Evolutionary conservation across 164 flowering plant genomes (phyloP), one percentile per base, ranked within the genome.

Genomic region (Vitis labrusca): DNA sequence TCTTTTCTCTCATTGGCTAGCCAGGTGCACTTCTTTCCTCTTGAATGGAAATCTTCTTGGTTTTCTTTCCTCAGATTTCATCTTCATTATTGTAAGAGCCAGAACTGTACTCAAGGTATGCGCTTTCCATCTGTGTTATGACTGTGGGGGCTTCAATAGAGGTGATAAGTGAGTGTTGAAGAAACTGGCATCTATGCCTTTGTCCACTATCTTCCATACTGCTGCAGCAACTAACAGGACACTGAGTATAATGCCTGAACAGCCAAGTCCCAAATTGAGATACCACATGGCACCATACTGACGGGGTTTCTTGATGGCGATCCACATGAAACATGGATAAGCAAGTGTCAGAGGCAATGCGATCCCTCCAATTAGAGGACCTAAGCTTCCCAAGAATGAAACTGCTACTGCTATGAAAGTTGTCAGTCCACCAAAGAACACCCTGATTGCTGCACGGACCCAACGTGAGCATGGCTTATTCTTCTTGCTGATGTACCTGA

Each of bases 291-390:
- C 15, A 9, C 83, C 54, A 19, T 14, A 61, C 3, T 9, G 14
- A 4, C 19, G 32, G 0, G 85, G 85, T 63, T 74, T 76, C 71
- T 75, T 84, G 64, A 84, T 79, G 1, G 71, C 44, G 51, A 79
- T 68, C 88, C 88, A 86, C 87, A 86, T 88, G 74, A 88, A 77
- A 70, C 92, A 88, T 1, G 92, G 92, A 55, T 85, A 86, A 1
- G 71, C 79, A 27, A 70, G 70, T 2, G 87, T 79, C 17, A 88
- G 30, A 6, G 86, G 86, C 59, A 83, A 61, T 0, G 87, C 55
- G 0, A 84, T 56, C 30, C 81, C 83, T 71, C 84, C 91, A 0
- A 94, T 69, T 1, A 91, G 73, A 19, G 83, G 76, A 1, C 78
- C 87, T 48, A 94, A 50, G 51, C 79, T 78, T 1, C 72, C 64